A percentile compares a stretch with the other conserved stretches of the same genome.
These are phyloP conservation scores for Pezicula carpinea DNA, from an alignment of 2,329 filamentous ascomycete genomes.

Conservation along the genomic window DNA sequence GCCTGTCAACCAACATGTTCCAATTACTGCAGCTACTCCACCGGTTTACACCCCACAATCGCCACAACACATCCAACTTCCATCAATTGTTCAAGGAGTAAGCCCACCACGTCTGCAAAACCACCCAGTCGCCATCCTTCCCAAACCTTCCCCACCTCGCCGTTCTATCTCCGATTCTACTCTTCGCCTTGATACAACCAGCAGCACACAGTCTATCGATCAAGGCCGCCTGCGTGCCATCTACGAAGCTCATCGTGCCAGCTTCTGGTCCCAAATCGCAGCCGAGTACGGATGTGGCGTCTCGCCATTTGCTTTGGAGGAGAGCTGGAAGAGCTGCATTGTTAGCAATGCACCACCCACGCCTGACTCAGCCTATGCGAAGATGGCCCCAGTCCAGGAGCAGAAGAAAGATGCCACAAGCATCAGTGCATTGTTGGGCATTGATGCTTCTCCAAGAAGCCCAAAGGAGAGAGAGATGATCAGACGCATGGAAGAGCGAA, in stretches of 20 bases:
- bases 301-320: slow-evolving; percentile 61
- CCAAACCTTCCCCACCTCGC: slow-evolving; percentile 53
- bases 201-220: slow-evolving; percentile 41
- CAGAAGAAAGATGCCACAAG: slow-evolving; percentile 38
- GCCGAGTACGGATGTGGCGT: slow-evolving; percentile 64
- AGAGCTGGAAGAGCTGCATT: slow-evolving; percentile 51
- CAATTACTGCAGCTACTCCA: slow-evolving; percentile 19
- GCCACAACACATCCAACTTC: slow-evolving; percentile 32
- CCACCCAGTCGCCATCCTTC: slow-evolving; percentile 57
- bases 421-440: slow-evolving; percentile 59
- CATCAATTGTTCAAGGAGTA: slow-evolving; percentile 41
- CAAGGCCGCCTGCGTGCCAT: slow-evolving; percentile 62
- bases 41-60: slow-evolving; percentile 34
- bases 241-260: slow-evolving; percentile 64
- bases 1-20: slow-evolving; percentile 39
- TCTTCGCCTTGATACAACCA: slow-evolving; percentile 54
- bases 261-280: slow-evolving; percentile 71
- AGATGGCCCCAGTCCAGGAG: slow-evolving; percentile 44
- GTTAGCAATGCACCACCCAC: slow-evolving; percentile 29
- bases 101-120: slow-evolving; percentile 37
- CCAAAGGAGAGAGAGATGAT: slow-evolving; percentile 54
- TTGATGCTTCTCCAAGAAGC: slow-evolving; percentile 53
- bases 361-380: slow-evolving; percentile 42
- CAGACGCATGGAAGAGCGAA: slow-evolving; percentile 47
- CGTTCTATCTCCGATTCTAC: slow-evolving; percentile 38